phyloP scores from a whole-genome alignment of 2,329 filamentous ascomycete species.

The Pyrenochaeta sp. region DNA sequence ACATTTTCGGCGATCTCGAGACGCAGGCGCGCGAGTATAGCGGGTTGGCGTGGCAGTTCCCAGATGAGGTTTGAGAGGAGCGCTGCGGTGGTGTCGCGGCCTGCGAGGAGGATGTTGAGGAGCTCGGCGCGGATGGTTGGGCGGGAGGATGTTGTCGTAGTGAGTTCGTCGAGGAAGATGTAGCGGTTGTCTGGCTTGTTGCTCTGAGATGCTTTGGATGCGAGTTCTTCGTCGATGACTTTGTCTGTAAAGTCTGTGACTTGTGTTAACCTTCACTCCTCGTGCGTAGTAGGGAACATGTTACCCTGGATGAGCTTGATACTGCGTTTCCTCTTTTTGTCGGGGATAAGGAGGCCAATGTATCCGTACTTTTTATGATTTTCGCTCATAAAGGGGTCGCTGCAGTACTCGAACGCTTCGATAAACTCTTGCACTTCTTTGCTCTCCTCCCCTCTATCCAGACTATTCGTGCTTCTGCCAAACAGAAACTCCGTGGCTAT shows the following conservation, averaged over 20 bases:
- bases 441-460: constrained; percentile 7
- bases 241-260: constrained; percentile 20
- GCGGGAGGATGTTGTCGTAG: constrained; percentile 22
- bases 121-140: constrained; percentile 36
- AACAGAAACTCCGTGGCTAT: constrained; percentile 39
- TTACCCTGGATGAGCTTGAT: constrained; percentile 27
- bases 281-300: constrained; percentile 18
- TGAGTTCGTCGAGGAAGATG: constrained; percentile 36
- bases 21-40: constrained; percentile 41
- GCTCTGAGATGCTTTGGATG: neutral
- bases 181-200: constrained; percentile 14
- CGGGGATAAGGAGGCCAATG: constrained; percentile 22
- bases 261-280: neutral
- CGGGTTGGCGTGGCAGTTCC: constrained; percentile 48
- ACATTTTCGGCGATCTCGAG: constrained; percentile 33
- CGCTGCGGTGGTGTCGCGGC: constrained; percentile 44
- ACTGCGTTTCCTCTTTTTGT: constrained; percentile 21
- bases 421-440: constrained; percentile 20
- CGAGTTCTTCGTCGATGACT: constrained; percentile 21
- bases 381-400: constrained; percentile 22
- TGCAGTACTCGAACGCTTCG: constrained; percentile 33
- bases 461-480: constrained; percentile 27
- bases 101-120: constrained; percentile 46
- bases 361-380: constrained; percentile 18
- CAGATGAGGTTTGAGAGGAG: constrained; percentile 45